Percentiles rank a stretch among this genome's conserved stretches.
Evolutionary conservation across 2,329 filamentous ascomycete species (phyloP).

Genomic region (Pseudocercospora musae): DNA sequence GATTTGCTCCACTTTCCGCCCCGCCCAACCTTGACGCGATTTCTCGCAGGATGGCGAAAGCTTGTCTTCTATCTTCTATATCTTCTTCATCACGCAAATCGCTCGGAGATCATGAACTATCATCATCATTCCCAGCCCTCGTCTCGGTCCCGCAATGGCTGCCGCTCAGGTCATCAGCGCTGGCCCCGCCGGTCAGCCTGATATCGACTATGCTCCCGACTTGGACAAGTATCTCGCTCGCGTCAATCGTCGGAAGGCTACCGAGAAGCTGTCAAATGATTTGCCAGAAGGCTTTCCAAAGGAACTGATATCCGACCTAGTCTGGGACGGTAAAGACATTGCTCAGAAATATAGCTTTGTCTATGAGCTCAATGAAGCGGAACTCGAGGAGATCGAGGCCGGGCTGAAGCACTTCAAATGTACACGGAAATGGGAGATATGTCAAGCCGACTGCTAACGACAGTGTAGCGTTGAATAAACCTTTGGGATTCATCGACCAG

Average conservation of each 20-base stretch:
- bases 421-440: neutral
- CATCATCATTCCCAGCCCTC: neutral
- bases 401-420: neutral
- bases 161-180: conserved; percentile 15
- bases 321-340: neutral
- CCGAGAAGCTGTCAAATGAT: neutral
- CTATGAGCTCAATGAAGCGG: neutral
- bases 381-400: neutral
- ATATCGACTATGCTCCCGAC: neutral
- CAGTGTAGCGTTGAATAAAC: neutral
- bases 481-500: neutral
- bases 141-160: conserved; percentile 6
- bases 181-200: conserved; percentile 8
- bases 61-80: neutral
- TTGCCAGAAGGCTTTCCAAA: neutral
- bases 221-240: neutral
- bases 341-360: neutral
- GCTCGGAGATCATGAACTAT: neutral
- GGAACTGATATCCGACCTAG: neutral
- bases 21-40: neutral
- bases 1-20: neutral
- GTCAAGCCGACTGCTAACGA: neutral
- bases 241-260: neutral
- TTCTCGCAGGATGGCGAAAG: neutral
- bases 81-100: neutral